Conservation (phyloP, 495 filamentous ascomycete species). For the Podospora pseudopauciseta region DNA sequence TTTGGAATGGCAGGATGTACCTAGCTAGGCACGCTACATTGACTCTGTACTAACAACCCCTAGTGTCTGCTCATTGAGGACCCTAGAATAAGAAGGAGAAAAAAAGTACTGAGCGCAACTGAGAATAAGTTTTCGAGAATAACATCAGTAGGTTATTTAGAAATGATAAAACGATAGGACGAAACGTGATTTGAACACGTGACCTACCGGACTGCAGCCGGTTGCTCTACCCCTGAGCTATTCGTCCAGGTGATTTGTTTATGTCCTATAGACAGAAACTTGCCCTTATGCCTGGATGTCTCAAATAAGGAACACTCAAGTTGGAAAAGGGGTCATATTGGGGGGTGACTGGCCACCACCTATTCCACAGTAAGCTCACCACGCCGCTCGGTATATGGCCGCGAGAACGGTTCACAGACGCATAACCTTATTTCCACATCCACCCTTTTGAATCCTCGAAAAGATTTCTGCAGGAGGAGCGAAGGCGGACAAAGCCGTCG, state of each 20-base stretch:
- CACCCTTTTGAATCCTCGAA: neutral
- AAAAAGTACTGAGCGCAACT: too few species aligned
- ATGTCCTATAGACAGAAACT: neutral
- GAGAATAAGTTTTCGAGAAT: too few species aligned
- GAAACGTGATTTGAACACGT: constrained; percentile 8
- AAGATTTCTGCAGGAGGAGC: neutral
- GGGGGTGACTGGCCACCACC: neutral
- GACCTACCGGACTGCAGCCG: constrained; percentile 6
- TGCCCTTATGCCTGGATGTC: too few species aligned
- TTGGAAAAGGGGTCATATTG: neutral
- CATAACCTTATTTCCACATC: neutral
- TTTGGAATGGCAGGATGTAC: too few species aligned
- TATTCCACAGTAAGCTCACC: neutral
- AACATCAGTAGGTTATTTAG: too few species aligned
- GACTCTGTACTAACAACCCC: too few species aligned
- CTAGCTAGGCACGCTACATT: too few species aligned
- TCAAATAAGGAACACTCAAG: too few species aligned
- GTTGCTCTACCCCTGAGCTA: constrained; percentile 7
- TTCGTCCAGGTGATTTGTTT: neutral
- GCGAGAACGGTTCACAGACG: neutral
- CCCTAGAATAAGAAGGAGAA: too few species aligned
- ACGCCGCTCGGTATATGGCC: neutral
- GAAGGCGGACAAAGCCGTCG: neutral
- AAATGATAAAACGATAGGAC: neutral
- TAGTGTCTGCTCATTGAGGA: too few species aligned